phyloP scores from a whole-genome alignment of 1,139 yeast species.

The Hanseniaspora uvarum region DNA sequence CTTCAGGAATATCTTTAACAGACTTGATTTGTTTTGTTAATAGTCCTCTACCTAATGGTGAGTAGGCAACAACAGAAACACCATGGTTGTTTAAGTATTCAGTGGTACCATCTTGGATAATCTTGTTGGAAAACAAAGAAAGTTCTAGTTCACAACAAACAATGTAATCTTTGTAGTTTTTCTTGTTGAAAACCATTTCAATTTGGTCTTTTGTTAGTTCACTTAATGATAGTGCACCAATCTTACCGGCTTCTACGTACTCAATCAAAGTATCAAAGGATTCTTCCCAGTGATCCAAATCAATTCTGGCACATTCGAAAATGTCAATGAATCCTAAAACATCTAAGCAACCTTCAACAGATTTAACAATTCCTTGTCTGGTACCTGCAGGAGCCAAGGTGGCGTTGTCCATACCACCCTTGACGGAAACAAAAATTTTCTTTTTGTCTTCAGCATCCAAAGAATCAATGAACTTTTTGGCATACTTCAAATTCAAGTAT shows the following conservation, averaged over 20 bases:
- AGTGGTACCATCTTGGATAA: conserved; percentile 51
- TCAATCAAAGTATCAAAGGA: conserved; percentile 44
- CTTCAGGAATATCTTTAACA: conserved; percentile 39
- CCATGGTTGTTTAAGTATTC: conserved; percentile 43
- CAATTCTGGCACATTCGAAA: conserved; percentile 63
- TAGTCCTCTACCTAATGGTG: conserved; percentile 73
- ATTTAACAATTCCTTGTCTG: conserved; percentile 38
- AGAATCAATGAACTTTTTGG: conserved; percentile 47
- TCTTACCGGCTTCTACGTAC: conserved; percentile 43
- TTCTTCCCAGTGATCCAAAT: conserved; percentile 35
- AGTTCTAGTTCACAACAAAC: conserved; percentile 66
- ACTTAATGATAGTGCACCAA: conserved; percentile 60
- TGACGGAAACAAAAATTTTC: conserved; percentile 50
- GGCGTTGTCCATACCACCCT: conserved; percentile 45
- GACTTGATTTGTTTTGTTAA: conserved; percentile 53
- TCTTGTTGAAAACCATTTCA: conserved; percentile 39
- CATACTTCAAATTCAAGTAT: conserved; percentile 42
- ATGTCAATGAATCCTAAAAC: conserved; percentile 44
- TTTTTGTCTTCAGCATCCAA: conserved; percentile 43
- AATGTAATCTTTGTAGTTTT: conserved; percentile 40
- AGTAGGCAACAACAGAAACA: conserved; percentile 67
- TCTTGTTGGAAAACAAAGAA: conserved; percentile 55
- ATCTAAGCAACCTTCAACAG: conserved; percentile 43
- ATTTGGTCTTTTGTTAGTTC: conserved; percentile 59
- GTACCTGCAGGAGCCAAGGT: conserved; percentile 42